These are phyloP conservation scores for Plasmopara halstedii DNA, from an alignment of 352 stramenopile genomes.

Conservation along the genomic window DNA sequence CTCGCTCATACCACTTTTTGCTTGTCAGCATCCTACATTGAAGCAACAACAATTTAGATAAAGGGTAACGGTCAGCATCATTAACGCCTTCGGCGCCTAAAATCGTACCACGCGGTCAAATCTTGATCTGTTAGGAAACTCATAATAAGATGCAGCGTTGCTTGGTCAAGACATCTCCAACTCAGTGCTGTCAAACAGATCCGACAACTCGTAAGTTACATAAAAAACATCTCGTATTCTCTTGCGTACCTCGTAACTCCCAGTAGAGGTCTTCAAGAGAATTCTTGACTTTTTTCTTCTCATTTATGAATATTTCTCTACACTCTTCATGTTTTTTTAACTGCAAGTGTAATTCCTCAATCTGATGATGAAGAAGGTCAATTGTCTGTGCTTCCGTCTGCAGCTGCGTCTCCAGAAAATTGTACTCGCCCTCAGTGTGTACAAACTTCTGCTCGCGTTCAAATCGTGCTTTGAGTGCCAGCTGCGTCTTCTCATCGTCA, in stretches of 20 bases:
- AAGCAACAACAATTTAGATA: not conserved
- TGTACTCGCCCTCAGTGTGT: slow-evolving; percentile 27
- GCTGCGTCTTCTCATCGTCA: slow-evolving; percentile 27
- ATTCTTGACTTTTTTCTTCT: slow-evolving; percentile 36
- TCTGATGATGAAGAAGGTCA: slow-evolving; percentile 46
- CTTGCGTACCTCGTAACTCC: slow-evolving; percentile 50
- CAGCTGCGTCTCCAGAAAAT: slow-evolving; percentile 35
- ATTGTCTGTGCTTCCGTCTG: slow-evolving; percentile 37
- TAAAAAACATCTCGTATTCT: not conserved
- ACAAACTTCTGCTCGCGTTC: slow-evolving; percentile 38
- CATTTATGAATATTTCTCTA: slow-evolving; percentile 23
- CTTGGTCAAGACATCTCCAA: slow-evolving; percentile 39
- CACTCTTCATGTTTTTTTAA: slow-evolving; percentile 30
- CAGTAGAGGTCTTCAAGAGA: slow-evolving; percentile 51
- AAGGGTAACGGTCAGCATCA: not conserved
- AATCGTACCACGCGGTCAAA: slow-evolving; percentile 30
- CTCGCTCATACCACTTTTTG: slow-evolving; percentile 32
- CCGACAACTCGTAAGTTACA: not conserved
- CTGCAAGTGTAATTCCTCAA: slow-evolving; percentile 41
- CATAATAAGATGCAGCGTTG: slow-evolving; percentile 22
- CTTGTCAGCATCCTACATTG: slow-evolving; percentile 30
- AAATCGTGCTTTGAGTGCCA: slow-evolving; percentile 38
- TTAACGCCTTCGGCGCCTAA: not conserved
- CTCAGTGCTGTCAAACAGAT: slow-evolving; percentile 26
- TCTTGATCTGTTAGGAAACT: slow-evolving; percentile 23